Evolutionary conservation across 805 yeast genomes (phyloP), one percentile per base, ranked within the genome.

Genomic region (Wickerhamiella azymoides): DNA sequence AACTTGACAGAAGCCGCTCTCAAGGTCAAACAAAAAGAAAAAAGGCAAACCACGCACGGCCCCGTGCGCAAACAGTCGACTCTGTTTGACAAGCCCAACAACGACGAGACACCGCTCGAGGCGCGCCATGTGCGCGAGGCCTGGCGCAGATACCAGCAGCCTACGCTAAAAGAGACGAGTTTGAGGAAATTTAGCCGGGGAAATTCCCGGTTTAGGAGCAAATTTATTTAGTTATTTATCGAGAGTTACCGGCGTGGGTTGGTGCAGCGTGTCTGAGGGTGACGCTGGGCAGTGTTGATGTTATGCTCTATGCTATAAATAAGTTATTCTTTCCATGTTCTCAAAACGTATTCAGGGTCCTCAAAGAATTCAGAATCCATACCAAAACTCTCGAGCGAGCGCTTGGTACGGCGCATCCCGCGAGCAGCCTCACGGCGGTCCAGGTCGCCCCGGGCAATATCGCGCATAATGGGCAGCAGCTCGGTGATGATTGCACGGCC

Each of bases 1-100:
- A 79, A 89, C 8, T 64, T 92, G 43, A 92, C 98, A 0, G 97
- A 89, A 63, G 83, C 80, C 55, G 97, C 97, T 1, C 70, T 89
- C 60, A 74, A 72, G 48, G 79, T 92, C 28, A 86, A 88, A 54
- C 74, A 72, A 45, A 71, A 75, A 21, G 86, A 84, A 18, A 35
- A 39, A 40, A 45, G 43, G 13, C 49, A 26, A 6, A 36, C 40
- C 21, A 40, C 48, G 8, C 46, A 49, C 5, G 36, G 45, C 10
- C 14, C 41, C 1, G 42, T 44, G n/a, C 38, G 40, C 28, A 44
- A 45, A 4, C 43, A 49, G 32, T 42, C 49, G 11, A 36, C 44
- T 10, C 45, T 56, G 36, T 56, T 56, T 45, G 47, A 49, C 27
- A 45, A 47, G 41, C 52, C 50, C 10, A 50, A 43, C 35, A 47